Evolutionary conservation across 129 eudicot genomes (phyloP), one percentile per base, ranked within the genome.

Genomic region (Pseudognaphalium luteoalbum): DNA sequence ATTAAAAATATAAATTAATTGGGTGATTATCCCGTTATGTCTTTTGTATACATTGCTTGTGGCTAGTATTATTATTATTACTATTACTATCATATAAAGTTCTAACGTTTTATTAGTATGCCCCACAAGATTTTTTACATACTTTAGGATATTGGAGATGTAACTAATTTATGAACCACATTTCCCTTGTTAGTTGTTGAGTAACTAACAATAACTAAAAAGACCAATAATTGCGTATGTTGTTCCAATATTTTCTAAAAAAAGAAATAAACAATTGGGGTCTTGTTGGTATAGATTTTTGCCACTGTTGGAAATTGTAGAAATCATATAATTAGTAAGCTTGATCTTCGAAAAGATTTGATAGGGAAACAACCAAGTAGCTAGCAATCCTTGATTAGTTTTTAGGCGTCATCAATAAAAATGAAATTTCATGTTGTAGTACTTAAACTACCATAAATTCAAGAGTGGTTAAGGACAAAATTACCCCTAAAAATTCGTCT

Each of bases 271-370:
- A 41, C 59, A 50, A 35, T 56, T 74, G 54, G 34, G 74, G 61
- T 80, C 62, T 35, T 52, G 67, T 52, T 80, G 61, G 42, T 73
- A 71, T 80, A 80, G 83, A 80, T 73, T 66, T 73, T 80, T 66
- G 64, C 75, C 75, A 57, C 37, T 66, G 15, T 57, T 58, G 75
- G 79, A 39, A 44, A 42, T 16, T 62, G 44, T 10, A 30, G 42
- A 62, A 52, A 78, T 62, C 77, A 50, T 66, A 66, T 73, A 42
- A 33, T n/a, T n/a, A n/a, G n/a, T n/a, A 73, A 54, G 58, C 47
- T 67, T 66, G 64, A 58, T 73, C 41, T 57, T 56, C 74, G 54
- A 80, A 80, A 80, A 80, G 75, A 80, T 80, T 54, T 73, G 83
- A 80, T 80, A 58, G 83, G 65, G 74, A 80, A 72, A 37, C 68